Evolutionary conservation across 495 filamentous ascomycete genomes (phyloP).

Genomic region (Pyrenula aspistea): DNA sequence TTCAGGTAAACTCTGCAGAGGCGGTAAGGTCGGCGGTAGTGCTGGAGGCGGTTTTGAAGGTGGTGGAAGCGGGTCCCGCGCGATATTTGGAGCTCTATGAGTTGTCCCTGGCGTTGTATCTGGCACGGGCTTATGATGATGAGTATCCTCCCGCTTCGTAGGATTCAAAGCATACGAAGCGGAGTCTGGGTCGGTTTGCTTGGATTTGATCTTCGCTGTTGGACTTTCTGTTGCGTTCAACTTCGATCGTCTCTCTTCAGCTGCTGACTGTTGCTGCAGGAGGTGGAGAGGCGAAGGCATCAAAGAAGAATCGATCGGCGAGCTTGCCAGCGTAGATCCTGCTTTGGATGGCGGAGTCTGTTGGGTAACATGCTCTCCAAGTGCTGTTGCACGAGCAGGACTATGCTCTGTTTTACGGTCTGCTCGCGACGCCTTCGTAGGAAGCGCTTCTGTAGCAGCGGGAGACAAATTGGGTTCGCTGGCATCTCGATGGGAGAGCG

Average conservation of each 20-base stretch:
- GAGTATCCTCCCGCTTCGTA: background rate
- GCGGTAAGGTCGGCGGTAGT: background rate
- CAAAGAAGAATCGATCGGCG: background rate
- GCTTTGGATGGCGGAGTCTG: background rate
- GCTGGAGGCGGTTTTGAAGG: background rate
- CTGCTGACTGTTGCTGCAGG: background rate
- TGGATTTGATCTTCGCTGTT: background rate
- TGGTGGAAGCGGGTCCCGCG: background rate
- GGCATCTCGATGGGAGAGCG: constrained; percentile 5
- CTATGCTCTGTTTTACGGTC: background rate
- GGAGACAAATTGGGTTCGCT: background rate
- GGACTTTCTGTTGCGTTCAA: background rate
- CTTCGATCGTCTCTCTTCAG: background rate
- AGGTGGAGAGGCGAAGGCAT: constrained; percentile 1
- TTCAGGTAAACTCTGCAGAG: background rate
- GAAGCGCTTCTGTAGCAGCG: background rate
- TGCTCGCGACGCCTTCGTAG: background rate
- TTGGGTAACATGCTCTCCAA: background rate
- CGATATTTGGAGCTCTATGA: background rate
- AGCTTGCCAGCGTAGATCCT: background rate
- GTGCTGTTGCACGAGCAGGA: background rate
- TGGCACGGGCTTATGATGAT: background rate
- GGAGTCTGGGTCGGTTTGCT: background rate
- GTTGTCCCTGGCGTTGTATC: background rate
- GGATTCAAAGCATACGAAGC: too few relatives aligned